Base-by-base conservation (phyloP, 179 eudicot species). In the Pouteria campechiana region DNA sequence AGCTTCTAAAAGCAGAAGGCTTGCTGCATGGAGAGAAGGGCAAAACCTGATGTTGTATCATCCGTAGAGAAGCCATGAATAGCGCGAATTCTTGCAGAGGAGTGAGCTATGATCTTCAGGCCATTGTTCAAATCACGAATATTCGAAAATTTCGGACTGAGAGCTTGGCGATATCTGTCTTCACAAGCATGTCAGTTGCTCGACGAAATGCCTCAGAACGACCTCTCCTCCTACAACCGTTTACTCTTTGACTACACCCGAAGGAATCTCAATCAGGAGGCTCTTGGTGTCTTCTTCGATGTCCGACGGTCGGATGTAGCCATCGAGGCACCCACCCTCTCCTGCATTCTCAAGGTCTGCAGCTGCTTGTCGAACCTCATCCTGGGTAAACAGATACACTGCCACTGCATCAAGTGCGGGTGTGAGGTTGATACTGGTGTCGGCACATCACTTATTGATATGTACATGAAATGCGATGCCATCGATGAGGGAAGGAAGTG, bases 381-480 rank as follows among this genome's bases (percentile, higher is more conserved):
- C 27, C 15, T 60, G n/a, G 70, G 70, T 7, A 58, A 33, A 47
- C 75, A 58, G 33, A 30, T 69, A 16, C 70, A 69, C 42, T 54
- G 66, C 28, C 55, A 50, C 22, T 58, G 70, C 29, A 12, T 63
- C 41, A 69, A 69, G 32, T 44, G 24, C 22, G 70, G 67, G 25
- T 54, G 58, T 21, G 20, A 63, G 9, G 63, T 36, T 15, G 59
- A 69, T 64, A 56, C 64, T 24, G 54, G 66, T 42, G 70, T 64
- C 27, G 75, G 75, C 3, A 63, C 75, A 23, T 68, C 74, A n/a
- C 58, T 68, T 16, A 57, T 58, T 23, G 74, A 62, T 39, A 63
- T 63, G 69, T 62, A 68, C 37, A 48, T 63, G 52, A 68, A 68
- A 48, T 51, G 47, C 2, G 53, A 16, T 37, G 48, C 53, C 38